phyloP scores from a whole-genome alignment of 441 rosid species.

The Erysimum cheiri region DNA sequence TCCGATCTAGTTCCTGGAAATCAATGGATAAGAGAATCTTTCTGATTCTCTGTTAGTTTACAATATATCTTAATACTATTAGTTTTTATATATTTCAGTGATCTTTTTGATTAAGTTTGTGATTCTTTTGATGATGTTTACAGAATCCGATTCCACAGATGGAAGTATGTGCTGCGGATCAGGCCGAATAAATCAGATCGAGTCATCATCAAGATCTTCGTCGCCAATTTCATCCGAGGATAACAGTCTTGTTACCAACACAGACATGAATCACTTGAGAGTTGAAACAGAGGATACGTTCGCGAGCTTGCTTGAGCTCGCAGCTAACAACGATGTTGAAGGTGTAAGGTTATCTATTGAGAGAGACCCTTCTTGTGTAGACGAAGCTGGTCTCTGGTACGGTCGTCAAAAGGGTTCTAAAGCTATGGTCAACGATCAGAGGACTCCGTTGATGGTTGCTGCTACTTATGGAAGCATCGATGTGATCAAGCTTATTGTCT shows the following conservation, averaged over 20 bases:
- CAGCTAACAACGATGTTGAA: constrained; percentile 70
- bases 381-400: constrained; percentile 75
- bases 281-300: constrained; percentile 70
- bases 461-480: constrained; percentile 73
- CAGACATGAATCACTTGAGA: constrained; percentile 67
- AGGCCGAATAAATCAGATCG: constrained; percentile 45
- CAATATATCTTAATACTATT: background rate
- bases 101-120: constrained; percentile 21
- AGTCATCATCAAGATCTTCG: constrained; percentile 30
- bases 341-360: constrained; percentile 57
- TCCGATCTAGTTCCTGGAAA: constrained; percentile 19
- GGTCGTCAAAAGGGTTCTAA: constrained; percentile 71
- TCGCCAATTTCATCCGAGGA: constrained; percentile 45
- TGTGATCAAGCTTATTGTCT: constrained; percentile 63
- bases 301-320: constrained; percentile 75
- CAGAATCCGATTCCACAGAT: constrained; percentile 51
- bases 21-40: constrained; percentile 11
- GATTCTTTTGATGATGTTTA: background rate
- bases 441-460: constrained; percentile 83
- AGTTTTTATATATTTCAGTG: background rate
- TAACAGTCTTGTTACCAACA: constrained; percentile 35
- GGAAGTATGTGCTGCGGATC: constrained; percentile 61
- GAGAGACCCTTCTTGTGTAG: constrained; percentile 60
- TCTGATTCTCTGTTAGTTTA: constrained; percentile 13
- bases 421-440: constrained; percentile 68